Evolutionary conservation across 2,329 filamentous ascomycete genomes (phyloP), one percentile per base, ranked within the genome.

Genomic region (Trichoderma afroharzianum): DNA sequence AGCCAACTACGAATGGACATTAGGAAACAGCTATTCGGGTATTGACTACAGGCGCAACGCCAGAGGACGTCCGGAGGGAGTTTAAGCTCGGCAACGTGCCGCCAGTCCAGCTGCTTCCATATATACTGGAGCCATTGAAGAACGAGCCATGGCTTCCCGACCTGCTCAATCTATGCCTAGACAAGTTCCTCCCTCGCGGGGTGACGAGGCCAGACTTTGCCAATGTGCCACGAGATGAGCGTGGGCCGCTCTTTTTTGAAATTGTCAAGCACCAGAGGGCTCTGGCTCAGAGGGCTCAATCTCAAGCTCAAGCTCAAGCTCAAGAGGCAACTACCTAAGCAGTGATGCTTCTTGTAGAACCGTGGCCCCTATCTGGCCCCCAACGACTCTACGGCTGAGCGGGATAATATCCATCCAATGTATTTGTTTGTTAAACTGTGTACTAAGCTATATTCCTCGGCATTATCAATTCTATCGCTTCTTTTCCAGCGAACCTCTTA

Each of bases 1-100:
- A 80, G 71, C 76, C 78, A 61, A 78, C 81, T 12, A 82, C 82
- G 73, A 86, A 86, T 74, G 85, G 84, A 75, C 81, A 82, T 73
- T 85, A 83, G 81, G 77, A 79, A 73, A 72, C 74, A 74, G 71
- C 24, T 43, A 21, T 75, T 74, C 72, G 71, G 69, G 72, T n/a
- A 47, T 21, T 71, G 57, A 33, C 53, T n/a, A 21, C 63, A 26
- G 26, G 28, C 50, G 55, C 24, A n/a, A 12, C 33, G 36, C 47
- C 63, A 26, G 68, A 63, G 57, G 24, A 39, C 8, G n/a, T 57
- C 4, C 50, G 15, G 26, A 47, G n/a, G 61, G 61, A 58, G 24
- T 62, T 71, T 55, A 63, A 50, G 59, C 39, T 61, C 6, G 9
- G 9, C 26, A 53, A 61, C 8, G 53, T 66, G 66, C 53, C 67